These are phyloP conservation scores for Boletus patriciae DNA, from an alignment of 768 basidiomycete genomes.

Conservation along the genomic window DNA sequence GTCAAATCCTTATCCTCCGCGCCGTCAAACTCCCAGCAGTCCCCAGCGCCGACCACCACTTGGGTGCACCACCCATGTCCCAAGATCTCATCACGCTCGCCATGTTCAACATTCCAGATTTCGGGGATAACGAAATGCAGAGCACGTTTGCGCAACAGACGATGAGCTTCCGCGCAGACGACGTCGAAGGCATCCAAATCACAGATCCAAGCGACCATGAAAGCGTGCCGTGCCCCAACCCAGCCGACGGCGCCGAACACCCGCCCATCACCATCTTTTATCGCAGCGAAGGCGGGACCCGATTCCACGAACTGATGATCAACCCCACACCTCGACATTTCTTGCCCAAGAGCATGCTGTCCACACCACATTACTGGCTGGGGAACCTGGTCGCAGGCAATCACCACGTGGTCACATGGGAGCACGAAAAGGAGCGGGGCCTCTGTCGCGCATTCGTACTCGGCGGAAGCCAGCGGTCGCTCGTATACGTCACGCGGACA, in stretches of 20 bases:
- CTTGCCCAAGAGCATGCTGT: slow-evolving; percentile 24
- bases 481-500: slow-evolving; percentile 30
- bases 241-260: slow-evolving; percentile 25
- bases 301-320: slow-evolving; percentile 31
- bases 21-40: slow-evolving; percentile 28
- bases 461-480: slow-evolving; percentile 34
- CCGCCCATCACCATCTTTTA: slow-evolving; percentile 36
- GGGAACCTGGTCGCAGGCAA: slow-evolving; percentile 26
- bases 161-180: slow-evolving; percentile 32
- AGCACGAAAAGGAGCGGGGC: slow-evolving; percentile 22
- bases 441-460: slow-evolving; percentile 33
- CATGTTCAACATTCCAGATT: slow-evolving; percentile 33
- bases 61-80: slow-evolving; percentile 18
- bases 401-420: slow-evolving; percentile 29
- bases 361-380: slow-evolving; percentile 32
- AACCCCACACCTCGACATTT: slow-evolving; percentile 25
- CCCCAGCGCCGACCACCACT: neutral
- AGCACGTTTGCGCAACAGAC: slow-evolving; percentile 28
- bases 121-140: slow-evolving; percentile 30
- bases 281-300: slow-evolving; percentile 30
- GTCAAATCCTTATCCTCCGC: slow-evolving; percentile 53
- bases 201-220: slow-evolving; percentile 31
- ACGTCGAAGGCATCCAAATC: slow-evolving; percentile 36
- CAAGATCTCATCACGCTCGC: slow-evolving; percentile 32
- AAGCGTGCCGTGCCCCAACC: slow-evolving; percentile 14